Evolutionary conservation across 2,329 filamentous ascomycete species (phyloP).

Genomic region (Trichophyton benhamiae): DNA sequence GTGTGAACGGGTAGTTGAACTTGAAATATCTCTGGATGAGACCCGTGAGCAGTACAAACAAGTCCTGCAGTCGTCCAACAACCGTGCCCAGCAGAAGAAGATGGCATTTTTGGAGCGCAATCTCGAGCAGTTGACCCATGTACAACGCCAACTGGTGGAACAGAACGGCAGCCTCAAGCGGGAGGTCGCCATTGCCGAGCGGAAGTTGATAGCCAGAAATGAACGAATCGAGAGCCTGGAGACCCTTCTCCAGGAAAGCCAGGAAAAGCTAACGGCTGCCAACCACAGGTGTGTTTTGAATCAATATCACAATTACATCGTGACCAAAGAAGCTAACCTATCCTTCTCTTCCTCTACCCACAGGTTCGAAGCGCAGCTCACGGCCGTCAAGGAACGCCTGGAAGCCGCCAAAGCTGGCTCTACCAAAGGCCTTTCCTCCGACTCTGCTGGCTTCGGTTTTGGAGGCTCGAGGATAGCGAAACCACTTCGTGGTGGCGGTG

Average conservation of each 20-base stretch:
- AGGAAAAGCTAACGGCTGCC: conserved; percentile 93
- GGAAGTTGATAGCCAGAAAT: conserved; percentile 90
- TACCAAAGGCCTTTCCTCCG: conserved; percentile 63
- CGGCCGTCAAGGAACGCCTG: conserved; percentile 92
- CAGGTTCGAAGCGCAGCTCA: conserved; percentile 94
- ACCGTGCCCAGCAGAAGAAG: conserved; percentile 98
- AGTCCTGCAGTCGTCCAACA: conserved; percentile 90
- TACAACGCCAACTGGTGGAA: conserved; percentile 93
- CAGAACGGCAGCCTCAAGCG: conserved; percentile 97
- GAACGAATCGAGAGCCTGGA: conserved; percentile 94
- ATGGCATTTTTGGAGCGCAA: conserved; percentile 99
- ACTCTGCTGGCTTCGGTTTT: conserved; percentile 61
- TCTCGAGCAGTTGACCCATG: conserved; percentile 91
- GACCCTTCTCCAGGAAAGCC: conserved; percentile 82
- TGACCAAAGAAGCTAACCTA: conserved; percentile 3
- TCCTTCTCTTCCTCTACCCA: conserved; percentile 1
- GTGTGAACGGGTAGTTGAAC: conserved; percentile 92
- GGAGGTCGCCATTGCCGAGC: conserved; percentile 95
- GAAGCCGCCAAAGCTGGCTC: conserved; percentile 89
- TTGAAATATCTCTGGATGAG: conserved; percentile 94
- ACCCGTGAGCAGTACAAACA: conserved; percentile 99
- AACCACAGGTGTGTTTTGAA: conserved; percentile 72
- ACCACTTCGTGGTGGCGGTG: conserved; percentile 44
- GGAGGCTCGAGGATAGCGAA: conserved; percentile 51
- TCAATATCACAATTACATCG: not conserved